These are phyloP conservation scores for Anisodus acutangulus DNA, from an alignment of 257 asterid genomes.

Conservation along the genomic window DNA sequence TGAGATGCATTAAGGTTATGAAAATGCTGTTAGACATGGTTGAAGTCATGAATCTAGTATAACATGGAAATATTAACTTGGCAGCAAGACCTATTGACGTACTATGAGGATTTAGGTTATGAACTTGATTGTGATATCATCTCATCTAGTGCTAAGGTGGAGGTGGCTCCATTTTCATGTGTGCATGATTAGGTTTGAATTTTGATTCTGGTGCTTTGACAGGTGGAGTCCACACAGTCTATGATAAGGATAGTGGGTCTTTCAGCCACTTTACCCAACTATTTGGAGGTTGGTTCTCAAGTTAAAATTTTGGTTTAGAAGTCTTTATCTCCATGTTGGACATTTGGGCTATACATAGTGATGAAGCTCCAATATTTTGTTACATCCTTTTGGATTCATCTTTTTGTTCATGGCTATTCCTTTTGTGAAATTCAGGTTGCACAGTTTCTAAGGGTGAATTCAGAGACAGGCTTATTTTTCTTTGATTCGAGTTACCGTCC, in stretches of 20 bases:
- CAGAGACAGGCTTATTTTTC: conserved; percentile 90
- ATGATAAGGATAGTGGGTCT: conserved; percentile 99
- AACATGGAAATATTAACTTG: neutral
- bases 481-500: conserved; percentile 97
- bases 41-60: conserved; percentile 11
- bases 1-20: conserved; percentile 20
- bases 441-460: conserved; percentile 92
- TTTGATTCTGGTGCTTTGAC: conserved; percentile 41
- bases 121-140: neutral
- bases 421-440: conserved; percentile 70
- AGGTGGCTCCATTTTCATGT: conserved; percentile 23
- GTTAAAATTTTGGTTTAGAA: conserved; percentile 33
- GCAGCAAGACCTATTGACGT: neutral
- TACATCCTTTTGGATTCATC: conserved; percentile 31
- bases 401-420: conserved; percentile 29
- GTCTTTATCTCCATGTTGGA: neutral
- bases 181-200: neutral
- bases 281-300: conserved; percentile 72
- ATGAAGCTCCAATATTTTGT: conserved; percentile 18
- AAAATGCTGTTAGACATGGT: conserved; percentile 2
- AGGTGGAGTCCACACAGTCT: conserved; percentile 98
- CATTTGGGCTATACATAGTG: conserved; percentile 22
- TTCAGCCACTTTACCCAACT: conserved; percentile 96
- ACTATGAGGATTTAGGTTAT: conserved; percentile 9
- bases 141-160: conserved; percentile 13